Percentiles rank a stretch among this genome's conserved stretches.
Conservation (phyloP, 805 yeast genomes). For the Saccharomycopsis babjevae region DNA sequence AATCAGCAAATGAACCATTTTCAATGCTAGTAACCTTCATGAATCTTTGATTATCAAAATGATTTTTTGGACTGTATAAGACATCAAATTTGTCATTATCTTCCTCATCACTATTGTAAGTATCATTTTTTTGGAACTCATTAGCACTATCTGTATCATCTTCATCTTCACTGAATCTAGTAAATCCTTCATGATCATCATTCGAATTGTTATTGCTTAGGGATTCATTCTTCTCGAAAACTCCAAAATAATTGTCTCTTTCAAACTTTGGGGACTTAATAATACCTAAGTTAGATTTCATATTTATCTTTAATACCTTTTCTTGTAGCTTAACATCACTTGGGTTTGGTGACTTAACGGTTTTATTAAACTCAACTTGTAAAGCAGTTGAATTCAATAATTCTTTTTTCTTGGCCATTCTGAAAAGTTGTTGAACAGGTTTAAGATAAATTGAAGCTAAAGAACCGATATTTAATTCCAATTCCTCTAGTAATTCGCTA, state of each 20-base stretch:
- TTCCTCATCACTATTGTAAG: neutral
- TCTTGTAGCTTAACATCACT: slow-evolving; percentile 2
- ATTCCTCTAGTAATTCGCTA: slow-evolving; percentile 61
- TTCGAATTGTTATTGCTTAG: neutral
- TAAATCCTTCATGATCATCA: neutral
- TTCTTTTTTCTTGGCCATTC: slow-evolving; percentile 43
- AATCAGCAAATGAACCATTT: neutral
- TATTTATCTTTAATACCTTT: slow-evolving; percentile 12
- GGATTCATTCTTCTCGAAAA: neutral
- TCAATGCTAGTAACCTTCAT: neutral
- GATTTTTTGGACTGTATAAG: slow-evolving; percentile 2
- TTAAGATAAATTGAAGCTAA: slow-evolving; percentile 77
- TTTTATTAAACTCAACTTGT: slow-evolving; percentile 19
- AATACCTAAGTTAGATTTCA: slow-evolving; percentile 12
- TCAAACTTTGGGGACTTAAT: slow-evolving; percentile 11
- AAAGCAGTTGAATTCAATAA: slow-evolving; percentile 44
- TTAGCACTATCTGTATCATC: neutral
- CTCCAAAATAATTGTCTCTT: neutral
- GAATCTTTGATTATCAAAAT: slow-evolving; percentile 2
- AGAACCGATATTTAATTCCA: slow-evolving; percentile 73
- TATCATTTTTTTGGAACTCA: neutral
- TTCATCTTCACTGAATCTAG: neutral
- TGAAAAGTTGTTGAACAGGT: slow-evolving; percentile 73
- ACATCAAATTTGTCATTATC: neutral
- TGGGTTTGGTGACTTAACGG: slow-evolving; percentile 1